A percentile compares a stretch with the other conserved stretches of the same genome.
phyloP scores from a whole-genome alignment of 1,284 basidiomycete species.

The Malassezia restricta region DNA sequence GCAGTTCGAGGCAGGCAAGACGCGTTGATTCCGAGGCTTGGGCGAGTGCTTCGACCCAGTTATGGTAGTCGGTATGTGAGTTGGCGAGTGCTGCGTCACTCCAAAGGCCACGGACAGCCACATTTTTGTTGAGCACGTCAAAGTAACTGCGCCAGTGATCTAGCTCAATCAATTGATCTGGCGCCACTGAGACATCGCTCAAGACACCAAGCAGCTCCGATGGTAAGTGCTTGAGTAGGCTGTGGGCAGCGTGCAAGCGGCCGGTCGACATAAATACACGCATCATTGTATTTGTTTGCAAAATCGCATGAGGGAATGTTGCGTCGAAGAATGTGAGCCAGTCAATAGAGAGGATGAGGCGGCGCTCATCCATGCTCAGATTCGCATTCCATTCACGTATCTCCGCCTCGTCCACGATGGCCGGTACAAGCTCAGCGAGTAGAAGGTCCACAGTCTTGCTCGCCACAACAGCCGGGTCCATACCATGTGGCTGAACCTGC shows the following conservation, averaged over 20 bases:
- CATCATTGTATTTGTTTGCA: constrained; percentile 35
- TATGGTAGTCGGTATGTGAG: constrained; percentile 25
- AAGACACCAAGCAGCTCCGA: constrained; percentile 22
- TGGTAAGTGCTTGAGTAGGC: constrained; percentile 31
- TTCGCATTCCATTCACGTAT: constrained; percentile 9
- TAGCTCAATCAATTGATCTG: constrained; percentile 31
- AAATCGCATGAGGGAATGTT: constrained; percentile 38
- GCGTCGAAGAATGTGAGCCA: constrained; percentile 67
- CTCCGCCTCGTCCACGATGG: not conserved
- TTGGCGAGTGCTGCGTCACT: constrained; percentile 7
- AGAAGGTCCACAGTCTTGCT: constrained; percentile 62
- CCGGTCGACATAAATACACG: constrained; percentile 34
- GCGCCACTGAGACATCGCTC: constrained; percentile 15
- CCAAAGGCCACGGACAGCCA: constrained; percentile 30
- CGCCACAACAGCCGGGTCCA: constrained; percentile 72
- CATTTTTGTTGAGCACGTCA: constrained; percentile 28
- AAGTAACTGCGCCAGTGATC: constrained; percentile 40
- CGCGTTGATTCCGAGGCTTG: constrained; percentile 47
- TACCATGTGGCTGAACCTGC: constrained; percentile 66
- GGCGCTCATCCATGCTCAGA: constrained; percentile 22
- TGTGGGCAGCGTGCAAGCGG: constrained; percentile 34
- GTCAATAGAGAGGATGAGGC: constrained; percentile 75
- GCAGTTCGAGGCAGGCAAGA: constrained; percentile 46
- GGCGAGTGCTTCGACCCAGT: constrained; percentile 23
- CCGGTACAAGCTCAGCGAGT: constrained; percentile 52